phyloP scores from a whole-genome alignment of 2,329 filamentous ascomycete species.

The Ilyonectria robusta region DNA sequence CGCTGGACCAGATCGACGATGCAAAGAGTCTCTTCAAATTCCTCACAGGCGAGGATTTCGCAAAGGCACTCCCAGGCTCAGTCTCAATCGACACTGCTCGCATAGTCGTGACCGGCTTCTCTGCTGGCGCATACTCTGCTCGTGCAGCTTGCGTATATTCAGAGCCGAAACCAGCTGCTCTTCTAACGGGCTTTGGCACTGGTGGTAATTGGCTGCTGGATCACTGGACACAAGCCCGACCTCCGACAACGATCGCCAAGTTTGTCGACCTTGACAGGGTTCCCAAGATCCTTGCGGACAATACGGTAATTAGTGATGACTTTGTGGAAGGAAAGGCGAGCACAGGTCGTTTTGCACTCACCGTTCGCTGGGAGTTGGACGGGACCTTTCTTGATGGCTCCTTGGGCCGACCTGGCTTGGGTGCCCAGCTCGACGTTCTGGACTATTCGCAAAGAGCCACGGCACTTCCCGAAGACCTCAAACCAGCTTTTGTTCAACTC shows the following conservation, averaged over 20 bases:
- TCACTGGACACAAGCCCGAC: constrained; percentile 18
- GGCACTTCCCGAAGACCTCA: constrained; percentile 17
- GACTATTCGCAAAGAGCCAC: constrained; percentile 16
- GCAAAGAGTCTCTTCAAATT: constrained; percentile 23
- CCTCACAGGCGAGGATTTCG: constrained; percentile 8
- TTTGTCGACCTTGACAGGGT: constrained; percentile 11
- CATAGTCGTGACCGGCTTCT: constrained; percentile 21
- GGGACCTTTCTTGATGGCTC: constrained; percentile 24
- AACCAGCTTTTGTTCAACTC: constrained; percentile 15
- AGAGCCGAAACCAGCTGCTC: constrained; percentile 20
- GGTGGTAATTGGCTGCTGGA: constrained; percentile 23
- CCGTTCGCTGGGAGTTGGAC: constrained; percentile 25
- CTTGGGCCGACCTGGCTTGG: constrained; percentile 18
- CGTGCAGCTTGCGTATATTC: constrained; percentile 25
- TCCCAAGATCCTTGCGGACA: constrained; percentile 17
- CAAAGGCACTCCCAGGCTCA: constrained; percentile 4
- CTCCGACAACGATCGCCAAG: constrained; percentile 18
- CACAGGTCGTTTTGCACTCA: constrained; percentile 16
- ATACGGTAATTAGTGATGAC: constrained; percentile 25
- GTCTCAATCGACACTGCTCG: constrained; percentile 11
- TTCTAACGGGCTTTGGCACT: constrained; percentile 16
- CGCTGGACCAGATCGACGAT: constrained; percentile 25
- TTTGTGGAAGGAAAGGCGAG: background rate
- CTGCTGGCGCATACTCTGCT: constrained; percentile 22
- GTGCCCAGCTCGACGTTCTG: constrained; percentile 16